Evolutionary conservation across 164 flowering plant genomes (phyloP).

Genomic region (Protea cynaroides): DNA sequence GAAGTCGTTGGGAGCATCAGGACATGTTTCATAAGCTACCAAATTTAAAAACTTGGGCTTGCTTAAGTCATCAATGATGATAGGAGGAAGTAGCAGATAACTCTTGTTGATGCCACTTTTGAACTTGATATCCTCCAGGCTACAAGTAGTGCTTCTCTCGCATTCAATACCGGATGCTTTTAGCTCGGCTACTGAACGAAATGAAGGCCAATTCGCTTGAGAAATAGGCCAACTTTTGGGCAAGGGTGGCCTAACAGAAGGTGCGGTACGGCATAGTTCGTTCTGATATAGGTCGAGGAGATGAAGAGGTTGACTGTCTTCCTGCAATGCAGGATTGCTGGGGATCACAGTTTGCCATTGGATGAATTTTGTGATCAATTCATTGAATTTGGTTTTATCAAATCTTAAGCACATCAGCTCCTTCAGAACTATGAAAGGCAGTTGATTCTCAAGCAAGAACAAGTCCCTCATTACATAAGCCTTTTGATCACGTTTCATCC

Average conservation of each 20-base stretch:
- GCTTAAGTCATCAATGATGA: conserved; percentile 3
- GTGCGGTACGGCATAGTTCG: not conserved
- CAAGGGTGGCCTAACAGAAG: too few species aligned
- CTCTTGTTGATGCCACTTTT: not conserved
- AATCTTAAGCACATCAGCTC: not conserved
- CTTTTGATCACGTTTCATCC: not conserved
- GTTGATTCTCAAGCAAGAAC: conserved; percentile 1
- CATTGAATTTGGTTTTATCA: not conserved
- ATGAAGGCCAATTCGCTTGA: too few species aligned
- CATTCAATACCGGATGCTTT: not conserved
- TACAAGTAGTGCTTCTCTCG: not conserved
- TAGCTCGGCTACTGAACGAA: conserved; percentile 6
- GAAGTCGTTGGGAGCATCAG: not conserved
- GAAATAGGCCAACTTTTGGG: too few species aligned
- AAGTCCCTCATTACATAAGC: not conserved
- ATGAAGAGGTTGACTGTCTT: conserved; percentile 1
- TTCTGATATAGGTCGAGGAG: conserved; percentile 7
- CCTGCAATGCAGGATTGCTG: too few species aligned
- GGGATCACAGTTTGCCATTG: not conserved
- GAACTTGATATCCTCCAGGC: not conserved
- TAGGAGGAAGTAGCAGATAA: not conserved
- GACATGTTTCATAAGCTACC: conserved; percentile 5
- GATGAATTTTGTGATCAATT: not conserved
- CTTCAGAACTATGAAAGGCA: not conserved
- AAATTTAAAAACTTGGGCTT: conserved; percentile 3